These are phyloP conservation scores for Prunus campanulata DNA, from an alignment of 306 rosid species.

Conservation along the genomic window DNA sequence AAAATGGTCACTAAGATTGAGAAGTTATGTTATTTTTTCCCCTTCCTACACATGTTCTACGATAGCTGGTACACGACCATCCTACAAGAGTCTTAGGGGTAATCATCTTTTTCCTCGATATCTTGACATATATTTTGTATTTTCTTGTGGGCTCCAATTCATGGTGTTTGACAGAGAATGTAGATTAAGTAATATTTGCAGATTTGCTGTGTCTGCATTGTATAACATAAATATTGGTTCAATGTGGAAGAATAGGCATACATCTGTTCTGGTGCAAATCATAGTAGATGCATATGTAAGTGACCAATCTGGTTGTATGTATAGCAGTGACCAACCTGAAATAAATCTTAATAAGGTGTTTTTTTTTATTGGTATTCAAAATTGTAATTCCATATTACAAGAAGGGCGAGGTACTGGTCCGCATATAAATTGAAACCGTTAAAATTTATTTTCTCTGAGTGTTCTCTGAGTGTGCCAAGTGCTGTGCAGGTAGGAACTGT, in stretches of 20 bases:
- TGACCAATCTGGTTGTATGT: not conserved
- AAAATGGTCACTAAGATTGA: slow-evolving; percentile 11
- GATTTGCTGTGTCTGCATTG: not conserved
- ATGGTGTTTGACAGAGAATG: not conserved
- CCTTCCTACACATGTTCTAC: slow-evolving; percentile 53
- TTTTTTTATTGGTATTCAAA: not conserved
- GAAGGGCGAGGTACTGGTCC: not conserved
- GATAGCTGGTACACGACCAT: slow-evolving; percentile 62
- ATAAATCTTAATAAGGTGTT: not conserved
- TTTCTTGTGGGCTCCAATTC: not conserved
- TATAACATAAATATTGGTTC: not conserved
- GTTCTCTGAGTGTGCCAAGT: slow-evolving; percentile 13
- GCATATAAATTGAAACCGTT: not conserved
- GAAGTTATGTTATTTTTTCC: slow-evolving; percentile 14
- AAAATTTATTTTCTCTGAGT: slow-evolving; percentile 9
- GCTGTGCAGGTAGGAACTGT: slow-evolving; percentile 84
- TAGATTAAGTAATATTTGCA: not conserved
- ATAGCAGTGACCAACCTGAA: not conserved
- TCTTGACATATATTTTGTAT: not conserved
- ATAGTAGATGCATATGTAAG: not conserved
- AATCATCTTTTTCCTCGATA: slow-evolving; percentile 22
- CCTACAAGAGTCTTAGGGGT: slow-evolving; percentile 72
- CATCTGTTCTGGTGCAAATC: too few species aligned
- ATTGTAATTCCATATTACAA: not conserved
- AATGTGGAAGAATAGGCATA: not conserved